Base-by-base conservation (phyloP, 805 yeast species). In the Ogataea glucozyma region DNA sequence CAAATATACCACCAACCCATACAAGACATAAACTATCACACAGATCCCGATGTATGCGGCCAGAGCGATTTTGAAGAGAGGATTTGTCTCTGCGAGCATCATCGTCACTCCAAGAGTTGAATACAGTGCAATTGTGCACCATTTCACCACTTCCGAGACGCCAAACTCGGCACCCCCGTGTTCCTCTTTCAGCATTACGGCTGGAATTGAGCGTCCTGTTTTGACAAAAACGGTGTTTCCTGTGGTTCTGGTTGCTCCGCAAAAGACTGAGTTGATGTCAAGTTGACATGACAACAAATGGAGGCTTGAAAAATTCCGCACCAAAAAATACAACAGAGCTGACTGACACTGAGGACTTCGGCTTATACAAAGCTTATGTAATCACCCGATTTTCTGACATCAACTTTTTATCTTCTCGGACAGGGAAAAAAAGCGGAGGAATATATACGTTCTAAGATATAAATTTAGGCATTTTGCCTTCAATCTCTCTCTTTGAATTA, bases 21-120 rank as follows among this genome's bases (percentile, higher is more conserved):
- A 62, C 6, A 50, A 14, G 1, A 45, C 17, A 6, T 51, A 32
- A 6, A 52, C 35, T 7, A 58, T 47, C 3, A 44, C 34, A 16
- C 51, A 53, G 13, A 59, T 31, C 2, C 65, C 69, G 6, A 48
- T 42, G 41, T 59, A 60, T 12, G 55, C 31, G 2, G 66, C 67
- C 29, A 63, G 17, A 10, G 59, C 47, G 6, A 64, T 58, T 44
- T 58, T 61, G 20, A 52, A 48, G 6, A 64, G 17, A 4, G 61
- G 61, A 37, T 56, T 59, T 10, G 57, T 20, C 2, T 47, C 44
- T 6, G 53, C 51, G 3, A 63, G 29, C 1, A 59, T 4, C 18
- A 59, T n/a, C 7, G 50, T 29, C 7, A 42, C 24, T 1, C 27
- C 20, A 4, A 55, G 18, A 1, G 55, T 13, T 1, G 40, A 30